Evolutionary conservation across 495 filamentous ascomycete species (phyloP).

Genomic region (Penicillium salamii): DNA sequence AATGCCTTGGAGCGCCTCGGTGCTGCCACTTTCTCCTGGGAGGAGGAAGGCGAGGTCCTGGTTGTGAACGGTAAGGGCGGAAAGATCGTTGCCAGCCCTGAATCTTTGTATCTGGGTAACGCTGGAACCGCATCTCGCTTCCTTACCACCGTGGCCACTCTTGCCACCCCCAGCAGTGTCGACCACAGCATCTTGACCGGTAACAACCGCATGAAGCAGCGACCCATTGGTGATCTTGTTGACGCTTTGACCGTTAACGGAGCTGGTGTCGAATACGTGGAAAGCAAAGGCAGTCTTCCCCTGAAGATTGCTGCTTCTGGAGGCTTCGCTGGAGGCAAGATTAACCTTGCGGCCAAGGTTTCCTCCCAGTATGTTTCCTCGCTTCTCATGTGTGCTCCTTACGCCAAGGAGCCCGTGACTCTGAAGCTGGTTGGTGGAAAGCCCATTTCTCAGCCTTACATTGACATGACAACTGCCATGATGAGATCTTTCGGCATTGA

Average conservation of each 20-base stretch:
- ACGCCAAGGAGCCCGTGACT: slow-evolving; percentile 90
- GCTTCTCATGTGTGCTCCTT: slow-evolving; percentile 93
- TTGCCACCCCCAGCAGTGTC: slow-evolving; percentile 64
- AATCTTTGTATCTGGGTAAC: slow-evolving; percentile 89
- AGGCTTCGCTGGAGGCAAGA: slow-evolving; percentile 87
- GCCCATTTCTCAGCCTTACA: slow-evolving; percentile 94
- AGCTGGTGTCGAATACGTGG: slow-evolving; percentile 77
- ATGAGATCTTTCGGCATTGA: slow-evolving; percentile 90
- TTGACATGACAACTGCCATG: slow-evolving; percentile 98
- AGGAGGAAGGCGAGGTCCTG: slow-evolving; percentile 85
- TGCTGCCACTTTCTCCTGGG: slow-evolving; percentile 93
- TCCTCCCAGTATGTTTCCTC: slow-evolving; percentile 98
- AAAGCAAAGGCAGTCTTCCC: slow-evolving; percentile 73
- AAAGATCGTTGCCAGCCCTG: slow-evolving; percentile 68
- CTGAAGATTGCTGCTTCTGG: slow-evolving; percentile 76
- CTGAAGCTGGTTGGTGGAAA: slow-evolving; percentile 87
- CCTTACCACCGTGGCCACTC: slow-evolving; percentile 85
- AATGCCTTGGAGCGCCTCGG: slow-evolving; percentile 78
- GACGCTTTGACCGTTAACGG: slow-evolving; percentile 86
- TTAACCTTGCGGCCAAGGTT: slow-evolving; percentile 88
- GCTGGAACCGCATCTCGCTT: slow-evolving; percentile 96
- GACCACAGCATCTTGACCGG: slow-evolving; percentile 81
- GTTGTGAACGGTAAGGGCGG: slow-evolving; percentile 90
- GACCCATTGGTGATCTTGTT: slow-evolving; percentile 92
- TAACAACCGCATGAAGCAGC: slow-evolving; percentile 93